phyloP scores from a whole-genome alignment of 345 rosid genomes.

The Euphorbia peplus region DNA sequence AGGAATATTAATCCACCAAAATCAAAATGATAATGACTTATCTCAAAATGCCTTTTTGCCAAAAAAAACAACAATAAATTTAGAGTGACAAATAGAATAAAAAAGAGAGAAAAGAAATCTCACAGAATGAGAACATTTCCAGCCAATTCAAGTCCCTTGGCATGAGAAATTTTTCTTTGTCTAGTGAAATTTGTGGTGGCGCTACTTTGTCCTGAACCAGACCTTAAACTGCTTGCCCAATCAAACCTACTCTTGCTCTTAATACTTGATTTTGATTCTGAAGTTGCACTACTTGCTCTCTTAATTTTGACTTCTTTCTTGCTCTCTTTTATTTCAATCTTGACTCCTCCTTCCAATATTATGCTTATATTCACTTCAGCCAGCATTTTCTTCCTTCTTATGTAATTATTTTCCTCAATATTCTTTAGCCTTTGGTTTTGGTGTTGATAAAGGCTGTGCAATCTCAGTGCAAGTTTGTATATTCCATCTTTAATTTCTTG shows the following conservation, averaged over 20 bases:
- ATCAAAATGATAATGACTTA: no score
- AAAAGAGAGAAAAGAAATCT: no score
- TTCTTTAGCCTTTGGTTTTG: slow-evolving; percentile 40
- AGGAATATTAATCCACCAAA: no score
- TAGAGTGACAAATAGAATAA: no score
- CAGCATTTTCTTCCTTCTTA: slow-evolving; percentile 29
- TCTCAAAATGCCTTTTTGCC: no score
- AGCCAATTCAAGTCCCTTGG: no score
- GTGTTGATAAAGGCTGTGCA: slow-evolving; percentile 60
- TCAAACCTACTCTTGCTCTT: slow-evolving; percentile 33
- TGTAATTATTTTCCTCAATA: no score
- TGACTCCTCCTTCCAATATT: slow-evolving; percentile 64
- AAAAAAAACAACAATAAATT: no score
- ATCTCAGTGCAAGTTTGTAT: slow-evolving; percentile 56
- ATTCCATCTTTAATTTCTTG: slow-evolving; percentile 75
- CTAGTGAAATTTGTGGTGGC: no score
- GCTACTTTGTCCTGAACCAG: slow-evolving; percentile 28
- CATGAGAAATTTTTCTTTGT: background rate
- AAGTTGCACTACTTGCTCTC: slow-evolving; percentile 13
- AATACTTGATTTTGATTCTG: background rate
- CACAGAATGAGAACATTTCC: no score
- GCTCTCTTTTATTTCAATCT: slow-evolving; percentile 59
- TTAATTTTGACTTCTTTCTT: slow-evolving; percentile 23
- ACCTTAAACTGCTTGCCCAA: slow-evolving; percentile 48
- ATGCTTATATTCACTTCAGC: slow-evolving; percentile 60